Evolutionary conservation across 139 green algal genomes (phyloP).

Genomic region (Chlamydomonas urium): DNA sequence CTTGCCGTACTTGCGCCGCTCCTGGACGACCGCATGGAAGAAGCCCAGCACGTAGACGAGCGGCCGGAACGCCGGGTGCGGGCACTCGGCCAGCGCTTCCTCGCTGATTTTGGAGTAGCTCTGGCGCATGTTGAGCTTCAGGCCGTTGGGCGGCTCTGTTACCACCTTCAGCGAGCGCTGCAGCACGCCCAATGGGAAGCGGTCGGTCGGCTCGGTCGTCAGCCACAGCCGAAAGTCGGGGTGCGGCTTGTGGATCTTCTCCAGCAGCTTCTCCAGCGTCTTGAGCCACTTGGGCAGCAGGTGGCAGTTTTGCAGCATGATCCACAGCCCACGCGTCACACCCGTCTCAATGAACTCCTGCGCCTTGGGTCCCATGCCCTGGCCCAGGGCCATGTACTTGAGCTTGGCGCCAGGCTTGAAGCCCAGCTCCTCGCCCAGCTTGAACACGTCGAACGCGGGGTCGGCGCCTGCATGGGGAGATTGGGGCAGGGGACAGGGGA

Average conservation of each 20-base stretch:
- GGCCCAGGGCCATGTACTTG: constrained; percentile 89
- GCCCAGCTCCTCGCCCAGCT: constrained; percentile 82
- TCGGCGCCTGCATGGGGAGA: constrained; percentile 75
- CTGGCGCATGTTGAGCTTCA: constrained; percentile 88
- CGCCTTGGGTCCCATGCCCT: constrained; percentile 85
- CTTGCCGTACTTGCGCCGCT: constrained; percentile 89
- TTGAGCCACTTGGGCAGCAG: constrained; percentile 81
- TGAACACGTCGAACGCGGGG: constrained; percentile 86
- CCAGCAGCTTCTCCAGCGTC: constrained; percentile 82
- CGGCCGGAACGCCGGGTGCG: constrained; percentile 71
- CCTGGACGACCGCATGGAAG: constrained; percentile 88
- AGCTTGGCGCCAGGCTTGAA: constrained; percentile 82
- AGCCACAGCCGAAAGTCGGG: constrained; percentile 84
- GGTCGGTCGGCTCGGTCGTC: constrained; percentile 75
- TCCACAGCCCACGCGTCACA: constrained; percentile 68
- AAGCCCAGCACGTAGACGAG: constrained; percentile 85
- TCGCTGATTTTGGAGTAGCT: constrained; percentile 84
- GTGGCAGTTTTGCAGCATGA: constrained; percentile 90
- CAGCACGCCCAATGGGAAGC: constrained; percentile 76
- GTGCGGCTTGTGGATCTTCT: constrained; percentile 65
- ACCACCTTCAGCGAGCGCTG: constrained; percentile 77
- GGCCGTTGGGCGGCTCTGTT: constrained; percentile 85
- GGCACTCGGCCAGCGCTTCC: constrained; percentile 68
- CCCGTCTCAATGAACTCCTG: constrained; percentile 74
- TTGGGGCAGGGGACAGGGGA: too few species aligned